Conservation (phyloP, 2,329 filamentous ascomycete species). For the Arthrobotrys pseudoclavata region DNA sequence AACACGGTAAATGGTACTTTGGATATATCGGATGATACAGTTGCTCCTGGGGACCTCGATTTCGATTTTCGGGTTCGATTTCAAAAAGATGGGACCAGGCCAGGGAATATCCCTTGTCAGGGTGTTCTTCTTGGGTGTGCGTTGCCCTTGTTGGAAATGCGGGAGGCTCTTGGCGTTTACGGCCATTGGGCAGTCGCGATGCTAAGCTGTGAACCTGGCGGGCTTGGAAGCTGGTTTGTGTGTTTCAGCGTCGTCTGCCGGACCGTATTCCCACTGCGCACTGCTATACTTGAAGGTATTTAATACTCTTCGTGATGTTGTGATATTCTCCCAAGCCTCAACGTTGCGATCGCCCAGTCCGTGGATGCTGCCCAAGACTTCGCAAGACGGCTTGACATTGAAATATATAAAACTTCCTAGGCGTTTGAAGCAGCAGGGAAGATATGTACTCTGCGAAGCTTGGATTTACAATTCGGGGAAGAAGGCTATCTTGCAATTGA, state of each 20-base stretch:
- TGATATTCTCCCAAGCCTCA: conserved; percentile 8
- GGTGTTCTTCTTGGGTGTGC: neutral
- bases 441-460: conserved; percentile 11
- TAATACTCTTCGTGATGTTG: neutral
- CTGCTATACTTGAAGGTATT: neutral
- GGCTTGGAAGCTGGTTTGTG: conserved; percentile 49
- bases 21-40: conserved; percentile 38
- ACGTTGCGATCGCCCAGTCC: conserved; percentile 4
- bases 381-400: conserved; percentile 21
- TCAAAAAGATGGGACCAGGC: conserved; percentile 30
- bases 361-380: conserved; percentile 1
- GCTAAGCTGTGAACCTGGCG: conserved; percentile 22
- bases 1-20: conserved; percentile 45
- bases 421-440: conserved; percentile 17
- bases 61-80: conserved; percentile 6
- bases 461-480: neutral
- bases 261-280: conserved; percentile 50
- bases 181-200: conserved; percentile 28
- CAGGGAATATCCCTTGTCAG: conserved; percentile 4
- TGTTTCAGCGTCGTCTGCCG: conserved; percentile 55
- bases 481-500: neutral
- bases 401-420: conserved; percentile 41
- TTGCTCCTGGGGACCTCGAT: neutral
- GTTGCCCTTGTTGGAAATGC: conserved; percentile 45
- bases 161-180: conserved; percentile 30